Base-by-base conservation (phyloP, 2,329 filamentous ascomycete genomes). In the Fusarium luffae region DNA sequence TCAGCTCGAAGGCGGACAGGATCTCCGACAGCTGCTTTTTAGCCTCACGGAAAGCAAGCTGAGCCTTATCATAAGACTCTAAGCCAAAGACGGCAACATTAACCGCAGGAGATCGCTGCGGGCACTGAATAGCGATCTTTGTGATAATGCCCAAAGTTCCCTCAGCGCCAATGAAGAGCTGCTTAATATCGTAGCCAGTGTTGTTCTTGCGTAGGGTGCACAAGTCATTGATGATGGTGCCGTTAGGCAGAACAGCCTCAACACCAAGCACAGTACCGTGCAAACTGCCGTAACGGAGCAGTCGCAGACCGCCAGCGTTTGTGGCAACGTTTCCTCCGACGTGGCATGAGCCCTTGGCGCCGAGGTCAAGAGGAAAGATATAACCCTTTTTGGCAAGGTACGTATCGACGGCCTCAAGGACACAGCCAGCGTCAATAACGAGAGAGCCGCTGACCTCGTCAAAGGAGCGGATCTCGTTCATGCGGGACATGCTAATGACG, bases 1-100 rank as follows among this genome's bases (percentile, higher is more conserved):
- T 99, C 69, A 99, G 86, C 83, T 99, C 96, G 78, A 99, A 99
- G 0, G 96, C 96, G 4, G 95, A 98, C 7, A 99, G 86, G 74
- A 99, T 98, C 82, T 99, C 96, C 1, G 92, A 93, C 1, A 99
- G 88, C 78, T 97, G 93, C 41, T 86, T 85, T 84, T 98, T 98
- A 56, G 96, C 95, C 79, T 95, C 93, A 47, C 89, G 87, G 85
- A 96, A 99, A 2, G 95, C 93, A 73, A 87, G 82, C 77, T 96
- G 93, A 14, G 93, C 93, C 78, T 97, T 91, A 49, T 97, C 94
- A 79, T 92, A 99, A 42, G 92, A 97, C 74, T 95, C 90, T 27
- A 98, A 85, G 30, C 94, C 95, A 71, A 99, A 94, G 80, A 97
- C 96, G 25, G 96, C 96, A 11, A 99, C 96, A 72, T 99, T 98